Evolutionary conservation across 306 rosid genomes (phyloP).

Genomic region (Dalbergia cultrata): DNA sequence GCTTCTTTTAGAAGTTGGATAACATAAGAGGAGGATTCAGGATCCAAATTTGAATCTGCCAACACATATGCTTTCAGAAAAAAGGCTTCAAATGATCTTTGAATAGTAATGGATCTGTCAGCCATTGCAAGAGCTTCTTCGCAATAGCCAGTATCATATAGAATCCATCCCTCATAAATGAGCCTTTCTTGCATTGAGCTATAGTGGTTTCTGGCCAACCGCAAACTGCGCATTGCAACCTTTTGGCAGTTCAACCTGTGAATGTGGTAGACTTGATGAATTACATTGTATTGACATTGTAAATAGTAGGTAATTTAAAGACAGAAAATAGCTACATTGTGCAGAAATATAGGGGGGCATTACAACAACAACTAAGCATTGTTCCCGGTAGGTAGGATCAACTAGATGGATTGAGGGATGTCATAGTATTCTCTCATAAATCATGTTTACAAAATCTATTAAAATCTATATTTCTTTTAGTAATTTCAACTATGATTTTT

Average conservation of each 20-base stretch:
- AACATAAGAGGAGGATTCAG: constrained; percentile 68
- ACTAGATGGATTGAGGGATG: no score
- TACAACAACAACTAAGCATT: no score
- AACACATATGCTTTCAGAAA: constrained; percentile 80
- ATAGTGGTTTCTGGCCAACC: constrained; percentile 80
- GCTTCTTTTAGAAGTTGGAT: constrained; percentile 80
- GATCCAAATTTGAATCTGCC: constrained; percentile 74
- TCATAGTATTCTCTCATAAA: no score
- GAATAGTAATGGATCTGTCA: constrained; percentile 70
- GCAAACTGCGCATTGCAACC: constrained; percentile 82
- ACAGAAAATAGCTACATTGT: constrained; percentile 24
- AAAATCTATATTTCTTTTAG: no score
- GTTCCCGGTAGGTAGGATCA: no score
- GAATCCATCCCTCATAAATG: constrained; percentile 92
- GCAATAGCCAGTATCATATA: constrained; percentile 78
- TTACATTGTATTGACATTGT: constrained; percentile 16
- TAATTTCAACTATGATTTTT: no score
- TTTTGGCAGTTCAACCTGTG: constrained; percentile 84
- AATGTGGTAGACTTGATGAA: constrained; percentile 22
- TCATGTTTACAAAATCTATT: no score
- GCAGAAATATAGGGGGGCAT: not conserved
- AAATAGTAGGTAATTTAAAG: constrained; percentile 5
- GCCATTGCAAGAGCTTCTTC: constrained; percentile 75
- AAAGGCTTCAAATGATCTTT: constrained; percentile 83
- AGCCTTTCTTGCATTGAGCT: constrained; percentile 76